phyloP scores from a whole-genome alignment of 768 basidiomycete genomes.

The Termitomyces sp. region DNA sequence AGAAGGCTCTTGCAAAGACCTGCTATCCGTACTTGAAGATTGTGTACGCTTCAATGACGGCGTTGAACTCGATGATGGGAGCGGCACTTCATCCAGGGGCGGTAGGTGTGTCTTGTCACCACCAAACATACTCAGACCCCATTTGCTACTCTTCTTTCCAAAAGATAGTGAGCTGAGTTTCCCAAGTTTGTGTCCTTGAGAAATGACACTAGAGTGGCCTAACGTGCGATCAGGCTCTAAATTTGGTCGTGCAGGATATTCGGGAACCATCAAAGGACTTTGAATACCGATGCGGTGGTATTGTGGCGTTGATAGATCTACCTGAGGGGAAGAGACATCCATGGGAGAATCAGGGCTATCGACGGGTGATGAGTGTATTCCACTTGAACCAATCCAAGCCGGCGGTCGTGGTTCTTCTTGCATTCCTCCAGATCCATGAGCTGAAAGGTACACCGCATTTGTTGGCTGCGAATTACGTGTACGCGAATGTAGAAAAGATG shows the following conservation, averaged over 20 bases:
- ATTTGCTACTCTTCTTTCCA: conserved; percentile 65
- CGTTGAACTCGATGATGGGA: conserved; percentile 45
- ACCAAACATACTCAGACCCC: conserved; percentile 69
- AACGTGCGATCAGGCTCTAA: conserved; percentile 33
- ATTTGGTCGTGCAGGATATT: conserved; percentile 40
- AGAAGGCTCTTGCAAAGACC: conserved; percentile 54
- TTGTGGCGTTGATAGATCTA: conserved; percentile 39
- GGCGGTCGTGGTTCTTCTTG: conserved; percentile 20
- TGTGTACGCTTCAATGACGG: conserved; percentile 75
- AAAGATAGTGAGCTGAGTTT: conserved; percentile 57
- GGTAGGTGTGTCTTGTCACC: conserved; percentile 67
- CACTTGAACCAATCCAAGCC: conserved; percentile 16
- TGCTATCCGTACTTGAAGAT: conserved; percentile 71
- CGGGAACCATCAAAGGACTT: conserved; percentile 47
- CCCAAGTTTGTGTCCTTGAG: conserved; percentile 47
- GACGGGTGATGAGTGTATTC: conserved; percentile 15
- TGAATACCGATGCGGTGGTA: conserved; percentile 46
- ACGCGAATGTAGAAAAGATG: conserved; percentile 18
- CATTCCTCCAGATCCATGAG: conserved; percentile 20
- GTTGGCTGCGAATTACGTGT: conserved; percentile 30
- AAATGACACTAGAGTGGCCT: conserved; percentile 31
- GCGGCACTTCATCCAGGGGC: conserved; percentile 68
- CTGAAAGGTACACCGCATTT: conserved; percentile 14
- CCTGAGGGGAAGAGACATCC: conserved; percentile 53
- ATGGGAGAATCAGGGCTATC: conserved; percentile 49